A percentile compares a stretch with the other conserved stretches of the same genome.
Evolutionary conservation across 306 rosid genomes (phyloP).

Genomic region (Leucaena leucocephala): DNA sequence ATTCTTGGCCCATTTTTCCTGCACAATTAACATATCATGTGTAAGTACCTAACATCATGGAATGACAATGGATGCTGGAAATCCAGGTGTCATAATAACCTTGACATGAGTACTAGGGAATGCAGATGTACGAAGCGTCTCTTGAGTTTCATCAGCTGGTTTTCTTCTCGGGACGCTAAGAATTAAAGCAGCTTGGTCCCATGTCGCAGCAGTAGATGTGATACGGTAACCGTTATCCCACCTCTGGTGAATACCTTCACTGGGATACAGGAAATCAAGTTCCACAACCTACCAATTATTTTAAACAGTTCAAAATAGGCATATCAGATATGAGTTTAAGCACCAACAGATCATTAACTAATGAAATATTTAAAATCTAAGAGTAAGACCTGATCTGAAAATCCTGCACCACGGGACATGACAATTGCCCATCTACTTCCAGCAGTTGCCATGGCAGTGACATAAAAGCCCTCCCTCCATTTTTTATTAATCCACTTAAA

Average conservation of each 20-base stretch:
- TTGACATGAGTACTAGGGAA: slow-evolving; percentile 83
- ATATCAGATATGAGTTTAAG: neutral
- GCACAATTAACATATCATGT: slow-evolving; percentile 39
- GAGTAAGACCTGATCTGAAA: slow-evolving; percentile 63
- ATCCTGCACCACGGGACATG: slow-evolving; percentile 82
- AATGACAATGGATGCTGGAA: neutral
- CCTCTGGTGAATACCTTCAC: slow-evolving; percentile 80
- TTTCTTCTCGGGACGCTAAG: slow-evolving; percentile 77
- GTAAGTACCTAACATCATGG: slow-evolving; percentile 2
- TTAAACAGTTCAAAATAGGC: neutral
- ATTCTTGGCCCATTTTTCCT: slow-evolving; percentile 91
- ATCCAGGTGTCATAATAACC: slow-evolving; percentile 42
- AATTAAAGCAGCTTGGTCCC: slow-evolving; percentile 82
- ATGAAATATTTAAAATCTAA: neutral
- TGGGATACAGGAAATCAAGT: slow-evolving; percentile 74
- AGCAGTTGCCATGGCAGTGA: slow-evolving; percentile 79
- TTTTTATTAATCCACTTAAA: slow-evolving; percentile 82
- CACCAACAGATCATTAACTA: neutral
- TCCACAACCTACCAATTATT: slow-evolving; percentile 63
- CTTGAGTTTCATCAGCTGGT: slow-evolving; percentile 78
- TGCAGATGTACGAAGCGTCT: slow-evolving; percentile 81
- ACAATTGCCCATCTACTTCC: slow-evolving; percentile 78
- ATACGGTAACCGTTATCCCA: slow-evolving; percentile 77
- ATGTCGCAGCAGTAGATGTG: slow-evolving; percentile 80
- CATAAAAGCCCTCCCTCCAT: slow-evolving; percentile 77